Evolutionary conservation across 2,329 filamentous ascomycete species (phyloP).

Genomic region (Penicillium nordicum): DNA sequence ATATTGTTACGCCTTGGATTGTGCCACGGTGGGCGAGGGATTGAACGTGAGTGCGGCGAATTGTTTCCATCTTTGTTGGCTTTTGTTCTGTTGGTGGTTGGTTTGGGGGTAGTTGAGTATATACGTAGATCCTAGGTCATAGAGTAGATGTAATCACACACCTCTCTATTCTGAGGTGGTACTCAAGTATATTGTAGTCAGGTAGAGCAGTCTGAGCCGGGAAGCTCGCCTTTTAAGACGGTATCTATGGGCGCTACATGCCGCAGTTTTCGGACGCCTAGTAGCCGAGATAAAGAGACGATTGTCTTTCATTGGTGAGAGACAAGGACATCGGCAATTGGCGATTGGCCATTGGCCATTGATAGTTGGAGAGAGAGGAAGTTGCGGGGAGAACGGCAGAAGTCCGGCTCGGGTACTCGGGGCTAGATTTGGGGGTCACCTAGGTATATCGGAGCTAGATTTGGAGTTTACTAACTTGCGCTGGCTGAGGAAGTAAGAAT

Average conservation of each 20-base stretch:
- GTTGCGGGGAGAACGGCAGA: neutral
- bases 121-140: neutral
- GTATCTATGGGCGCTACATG: slow-evolving; percentile 3
- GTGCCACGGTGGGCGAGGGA: slow-evolving; percentile 43
- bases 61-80: slow-evolving; percentile 25
- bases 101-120: neutral
- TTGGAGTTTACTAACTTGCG: neutral
- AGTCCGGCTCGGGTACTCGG: neutral
- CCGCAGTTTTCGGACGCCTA: slow-evolving; percentile 2
- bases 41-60: slow-evolving; percentile 20
- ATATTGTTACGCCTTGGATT: slow-evolving; percentile 50
- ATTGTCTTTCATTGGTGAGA: slow-evolving; percentile 14
- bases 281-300: slow-evolving; percentile 15
- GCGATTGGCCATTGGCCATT: neutral
- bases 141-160: neutral
- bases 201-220: neutral
- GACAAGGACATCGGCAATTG: slow-evolving; percentile 19
- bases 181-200: neutral
- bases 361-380: neutral
- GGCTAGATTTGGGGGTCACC: neutral
- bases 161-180: neutral
- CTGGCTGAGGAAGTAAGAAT: neutral
- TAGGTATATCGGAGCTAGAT: neutral
- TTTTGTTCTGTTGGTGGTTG: neutral
- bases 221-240: neutral